Evolutionary conservation across 345 rosid genomes (phyloP), one percentile per base, ranked within the genome.

Genomic region (Erysimum cheiranthoides): DNA sequence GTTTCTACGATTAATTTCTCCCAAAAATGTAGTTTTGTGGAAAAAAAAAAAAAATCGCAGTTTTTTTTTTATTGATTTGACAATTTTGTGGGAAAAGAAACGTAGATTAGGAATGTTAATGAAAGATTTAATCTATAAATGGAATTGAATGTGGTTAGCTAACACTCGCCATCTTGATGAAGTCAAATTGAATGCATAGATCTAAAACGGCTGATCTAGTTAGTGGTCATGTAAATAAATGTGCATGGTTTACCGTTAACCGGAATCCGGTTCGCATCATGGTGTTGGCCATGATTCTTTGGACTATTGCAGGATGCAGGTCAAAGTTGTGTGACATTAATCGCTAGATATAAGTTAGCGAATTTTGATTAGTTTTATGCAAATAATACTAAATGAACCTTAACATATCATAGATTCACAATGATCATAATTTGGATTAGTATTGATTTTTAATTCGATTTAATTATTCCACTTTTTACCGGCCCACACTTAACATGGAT

Each of bases 171-270:
- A 52, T 59, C 18, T 58, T 35, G 3, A 28, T 35, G 40, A 61
- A 56, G 58, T 63, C 61, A 58, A 68, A 77, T 77, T 71, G 5
- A 77, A 64, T 77, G 71, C 61, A 36, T 43, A 30, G 50, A 64
- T 77, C 31, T n/a, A 57, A 45, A 63, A 49, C 53, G 39, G 38
- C 16, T 34, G 71, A 45, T 61, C 13, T 27, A 0, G 1, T 60
- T 32, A n/a, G 18, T 47, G 69, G 45, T 21, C 51, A 28, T 56
- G 30, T 35, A 36, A 9, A 43, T 34, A 51, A 54, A 70, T 45
- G 51, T 34, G 5, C 36, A 10, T 12, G 27, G 45, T 58, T 16
- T 43, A 21, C 25, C 25, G 25, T 21, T 21, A 43, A 77, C 58
- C 70, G 60, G 76, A 46, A 28, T 52, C 47, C 47, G 57, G 36